A percentile compares a stretch with the other conserved stretches of the same genome.
Evolutionary conservation across 1,139 yeast genomes (phyloP).

Genomic region (Yamadazyma atlantica): DNA sequence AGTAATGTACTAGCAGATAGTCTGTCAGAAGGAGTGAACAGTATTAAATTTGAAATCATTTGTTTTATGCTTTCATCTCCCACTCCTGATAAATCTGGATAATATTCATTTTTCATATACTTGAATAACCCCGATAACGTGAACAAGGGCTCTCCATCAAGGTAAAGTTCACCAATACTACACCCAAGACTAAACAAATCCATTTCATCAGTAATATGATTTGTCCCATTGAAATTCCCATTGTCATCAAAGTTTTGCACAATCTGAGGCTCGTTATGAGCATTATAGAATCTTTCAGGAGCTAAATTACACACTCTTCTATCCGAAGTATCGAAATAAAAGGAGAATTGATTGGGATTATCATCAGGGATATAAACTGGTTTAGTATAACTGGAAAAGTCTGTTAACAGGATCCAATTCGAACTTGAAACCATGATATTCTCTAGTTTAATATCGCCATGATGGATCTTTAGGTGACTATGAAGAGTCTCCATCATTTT

Average conservation of each 20-base stretch:
- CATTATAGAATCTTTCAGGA: conserved; percentile 77
- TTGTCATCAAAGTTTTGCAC: conserved; percentile 25
- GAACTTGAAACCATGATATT: conserved; percentile 84
- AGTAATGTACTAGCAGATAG: conserved; percentile 56
- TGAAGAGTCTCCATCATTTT: conserved; percentile 66
- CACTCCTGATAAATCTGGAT: conserved; percentile 59
- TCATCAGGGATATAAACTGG: conserved; percentile 89
- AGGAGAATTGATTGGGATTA: conserved; percentile 91
- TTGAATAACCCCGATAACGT: conserved; percentile 84
- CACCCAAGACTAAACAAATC: conserved; percentile 93
- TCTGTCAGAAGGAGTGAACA: conserved; percentile 61
- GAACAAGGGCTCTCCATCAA: conserved; percentile 85
- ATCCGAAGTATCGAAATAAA: conserved; percentile 87
- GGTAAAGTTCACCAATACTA: conserved; percentile 83
- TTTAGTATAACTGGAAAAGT: conserved; percentile 74
- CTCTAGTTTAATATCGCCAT: conserved; percentile 92
- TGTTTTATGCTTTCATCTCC: conserved; percentile 50
- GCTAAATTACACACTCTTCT: conserved; percentile 89
- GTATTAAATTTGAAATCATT: conserved; percentile 62
- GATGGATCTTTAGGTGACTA: conserved; percentile 50
- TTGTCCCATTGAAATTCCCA: conserved; percentile 25
- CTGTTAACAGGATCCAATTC: conserved; percentile 83
- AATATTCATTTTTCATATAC: conserved; percentile 67
- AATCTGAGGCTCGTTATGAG: conserved; percentile 17
- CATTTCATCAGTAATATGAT: conserved; percentile 61